A percentile compares a stretch with the other conserved stretches of the same genome.
These are phyloP conservation scores for Rhododendron ferrugineum DNA, from an alignment of 148 eudicot genomes.

Conservation along the genomic window DNA sequence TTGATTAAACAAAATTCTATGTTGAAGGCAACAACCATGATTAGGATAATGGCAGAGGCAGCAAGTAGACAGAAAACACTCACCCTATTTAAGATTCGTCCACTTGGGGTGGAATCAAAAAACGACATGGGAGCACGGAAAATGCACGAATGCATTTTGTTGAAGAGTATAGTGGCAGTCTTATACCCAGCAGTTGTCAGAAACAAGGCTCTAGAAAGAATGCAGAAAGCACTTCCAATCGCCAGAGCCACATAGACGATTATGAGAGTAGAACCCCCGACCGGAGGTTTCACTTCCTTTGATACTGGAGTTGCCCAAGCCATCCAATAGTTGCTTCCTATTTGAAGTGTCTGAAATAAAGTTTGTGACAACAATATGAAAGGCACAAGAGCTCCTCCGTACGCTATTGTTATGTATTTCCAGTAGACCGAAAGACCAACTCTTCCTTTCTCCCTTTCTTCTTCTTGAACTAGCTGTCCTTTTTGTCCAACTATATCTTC, in stretches of 20 bases:
- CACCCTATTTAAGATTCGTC: constrained; percentile 56
- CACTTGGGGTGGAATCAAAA: constrained; percentile 64
- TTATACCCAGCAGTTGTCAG: constrained; percentile 38
- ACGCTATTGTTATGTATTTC: constrained; percentile 54
- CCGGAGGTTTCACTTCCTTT: constrained; percentile 29
- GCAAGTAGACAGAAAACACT: background rate
- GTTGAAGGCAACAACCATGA: background rate
- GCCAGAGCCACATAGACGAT: constrained; percentile 44
- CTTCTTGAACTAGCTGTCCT: constrained; percentile 59
- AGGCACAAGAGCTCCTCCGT: constrained; percentile 54
- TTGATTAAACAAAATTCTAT: background rate
- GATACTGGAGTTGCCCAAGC: constrained; percentile 65
- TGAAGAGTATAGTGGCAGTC: constrained; percentile 53
- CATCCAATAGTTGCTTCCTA: constrained; percentile 64
- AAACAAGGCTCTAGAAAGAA: constrained; percentile 38
- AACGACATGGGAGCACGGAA: constrained; percentile 72
- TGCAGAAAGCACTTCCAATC: constrained; percentile 44
- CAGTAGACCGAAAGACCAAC: constrained; percentile 54
- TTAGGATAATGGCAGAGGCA: background rate
- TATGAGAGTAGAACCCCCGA: constrained; percentile 34
- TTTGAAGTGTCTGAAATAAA: constrained; percentile 47
- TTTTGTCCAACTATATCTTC: constrained; percentile 26
- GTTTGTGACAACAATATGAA: constrained; percentile 42
- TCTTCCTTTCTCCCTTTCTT: constrained; percentile 59
- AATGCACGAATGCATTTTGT: constrained; percentile 48